Conservation (phyloP, 1,284 basidiomycete genomes). For the Rhizopogon parksii region DNA sequence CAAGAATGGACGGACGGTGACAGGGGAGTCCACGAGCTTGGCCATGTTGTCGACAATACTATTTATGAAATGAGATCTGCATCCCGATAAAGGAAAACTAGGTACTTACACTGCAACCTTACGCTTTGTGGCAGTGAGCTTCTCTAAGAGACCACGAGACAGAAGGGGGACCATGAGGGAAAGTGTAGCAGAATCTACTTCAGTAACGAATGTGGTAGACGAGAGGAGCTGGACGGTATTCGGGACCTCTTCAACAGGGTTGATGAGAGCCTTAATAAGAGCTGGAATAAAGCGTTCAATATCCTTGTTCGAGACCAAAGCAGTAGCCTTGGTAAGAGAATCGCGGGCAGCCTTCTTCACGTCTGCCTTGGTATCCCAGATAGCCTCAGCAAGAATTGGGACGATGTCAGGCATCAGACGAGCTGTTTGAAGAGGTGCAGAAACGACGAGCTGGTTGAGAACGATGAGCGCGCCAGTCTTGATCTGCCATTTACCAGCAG, state of each 20-base stretch:
- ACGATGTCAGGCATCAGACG: constrained; percentile 95
- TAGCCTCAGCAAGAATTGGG: constrained; percentile 91
- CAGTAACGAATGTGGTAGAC: constrained; percentile 99
- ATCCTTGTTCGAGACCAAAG: constrained; percentile 98
- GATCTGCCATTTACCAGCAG: constrained; percentile 98
- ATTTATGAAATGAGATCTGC: constrained; percentile 18
- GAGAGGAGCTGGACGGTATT: constrained; percentile 95
- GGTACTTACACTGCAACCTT: constrained; percentile 84
- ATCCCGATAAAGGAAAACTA: constrained; percentile 11
- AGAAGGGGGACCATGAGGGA: constrained; percentile 99
- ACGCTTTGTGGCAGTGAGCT: constrained; percentile 92
- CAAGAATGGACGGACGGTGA: constrained; percentile 94
- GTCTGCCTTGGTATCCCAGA: constrained; percentile 99
- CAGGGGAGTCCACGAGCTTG: constrained; percentile 93
- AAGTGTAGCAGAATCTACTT: constrained; percentile 98
- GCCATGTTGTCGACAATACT: constrained; percentile 97
- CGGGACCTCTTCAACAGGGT: constrained; percentile 99
- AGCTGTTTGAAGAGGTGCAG: constrained; percentile 81
- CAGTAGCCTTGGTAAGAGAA: constrained; percentile 89
- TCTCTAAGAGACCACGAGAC: constrained; percentile 92
- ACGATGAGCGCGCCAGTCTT: constrained; percentile 86
- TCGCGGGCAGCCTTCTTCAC: constrained; percentile 99
- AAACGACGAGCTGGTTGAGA: constrained; percentile 86
- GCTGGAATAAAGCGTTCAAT: constrained; percentile 98
- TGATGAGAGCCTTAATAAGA: constrained; percentile 94